phyloP scores from a whole-genome alignment of 2,329 filamentous ascomycete genomes.

The Aspergillus texensis region DNA sequence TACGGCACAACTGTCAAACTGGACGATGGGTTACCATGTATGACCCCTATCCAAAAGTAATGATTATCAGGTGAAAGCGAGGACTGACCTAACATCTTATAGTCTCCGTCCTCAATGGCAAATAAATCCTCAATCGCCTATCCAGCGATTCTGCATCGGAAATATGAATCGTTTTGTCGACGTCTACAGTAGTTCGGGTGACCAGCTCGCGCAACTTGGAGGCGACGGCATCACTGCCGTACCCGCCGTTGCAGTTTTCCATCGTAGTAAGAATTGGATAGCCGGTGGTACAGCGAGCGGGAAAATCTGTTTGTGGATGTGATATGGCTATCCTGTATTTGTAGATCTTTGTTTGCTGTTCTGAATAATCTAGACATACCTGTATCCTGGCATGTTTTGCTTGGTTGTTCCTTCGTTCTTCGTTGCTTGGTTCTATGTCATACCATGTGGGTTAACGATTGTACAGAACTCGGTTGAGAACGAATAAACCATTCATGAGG shows the following conservation, averaged over 20 bases:
- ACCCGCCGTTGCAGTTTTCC: slow-evolving; percentile 88
- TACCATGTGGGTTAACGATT: neutral
- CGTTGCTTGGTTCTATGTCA: neutral
- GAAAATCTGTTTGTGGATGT: slow-evolving; percentile 91
- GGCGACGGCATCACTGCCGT: slow-evolving; percentile 93
- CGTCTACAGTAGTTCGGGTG: slow-evolving; percentile 77
- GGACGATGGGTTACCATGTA: slow-evolving; percentile 88
- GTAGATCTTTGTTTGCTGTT: neutral
- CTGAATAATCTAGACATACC: neutral
- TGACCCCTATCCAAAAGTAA: slow-evolving; percentile 26
- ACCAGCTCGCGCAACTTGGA: slow-evolving; percentile 85
- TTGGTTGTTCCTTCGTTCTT: neutral
- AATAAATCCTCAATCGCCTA: slow-evolving; percentile 70
- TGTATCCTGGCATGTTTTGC: neutral
- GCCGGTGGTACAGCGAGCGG: slow-evolving; percentile 89
- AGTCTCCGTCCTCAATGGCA: slow-evolving; percentile 89
- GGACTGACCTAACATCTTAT: slow-evolving; percentile 18
- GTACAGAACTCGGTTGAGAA: neutral
- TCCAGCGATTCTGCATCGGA: slow-evolving; percentile 87
- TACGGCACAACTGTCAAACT: slow-evolving; percentile 93
- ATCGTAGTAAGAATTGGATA: slow-evolving; percentile 86
- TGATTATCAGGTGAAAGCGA: neutral
- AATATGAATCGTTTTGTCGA: slow-evolving; percentile 99
- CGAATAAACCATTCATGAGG: neutral
- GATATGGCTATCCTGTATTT: neutral